Evolutionary conservation across 1,284 basidiomycete genomes (phyloP).

Genomic region (Rhodotorula sp.): DNA sequence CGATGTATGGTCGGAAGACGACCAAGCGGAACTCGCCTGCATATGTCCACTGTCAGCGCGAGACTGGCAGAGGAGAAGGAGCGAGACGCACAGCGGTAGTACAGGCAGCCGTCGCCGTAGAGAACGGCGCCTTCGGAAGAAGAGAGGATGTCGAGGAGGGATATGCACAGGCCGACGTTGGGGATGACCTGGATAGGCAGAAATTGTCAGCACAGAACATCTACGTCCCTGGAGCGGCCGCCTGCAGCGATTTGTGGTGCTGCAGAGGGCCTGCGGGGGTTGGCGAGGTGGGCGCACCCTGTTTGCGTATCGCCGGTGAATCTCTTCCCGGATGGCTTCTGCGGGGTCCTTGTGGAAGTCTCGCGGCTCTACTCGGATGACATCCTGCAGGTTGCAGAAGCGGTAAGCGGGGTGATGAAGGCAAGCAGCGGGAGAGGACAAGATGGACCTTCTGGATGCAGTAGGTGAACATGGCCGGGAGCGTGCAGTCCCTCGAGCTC

Average conservation of each 20-base stretch:
- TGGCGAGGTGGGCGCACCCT: conserved; percentile 46
- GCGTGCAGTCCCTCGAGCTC: not conserved
- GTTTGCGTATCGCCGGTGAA: conserved; percentile 94
- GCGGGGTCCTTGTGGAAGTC: conserved; percentile 71
- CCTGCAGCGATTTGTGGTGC: too few species aligned
- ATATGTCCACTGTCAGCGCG: not conserved
- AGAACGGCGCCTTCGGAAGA: conserved; percentile 88
- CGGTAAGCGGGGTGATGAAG: not conserved
- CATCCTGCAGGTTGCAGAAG: conserved; percentile 58
- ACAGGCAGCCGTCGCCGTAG: conserved; percentile 91
- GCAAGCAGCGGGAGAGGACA: not conserved
- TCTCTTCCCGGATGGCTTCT: conserved; percentile 71
- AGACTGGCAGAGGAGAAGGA: not conserved
- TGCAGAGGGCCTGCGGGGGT: not conserved
- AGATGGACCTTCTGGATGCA: conserved; percentile 37
- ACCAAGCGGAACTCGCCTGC: conserved; percentile 85
- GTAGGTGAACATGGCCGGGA: conserved; percentile 34
- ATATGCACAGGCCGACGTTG: conserved; percentile 85
- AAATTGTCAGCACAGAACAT: not conserved
- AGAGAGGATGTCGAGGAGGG: conserved; percentile 80
- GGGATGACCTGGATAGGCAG: conserved; percentile 65
- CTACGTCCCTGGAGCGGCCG: not conserved
- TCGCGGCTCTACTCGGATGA: conserved; percentile 71
- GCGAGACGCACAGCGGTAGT: conserved; percentile 76
- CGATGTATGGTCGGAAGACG: conserved; percentile 86